phyloP scores from a whole-genome alignment of 768 basidiomycete species.

The Collybia sp. region DNA sequence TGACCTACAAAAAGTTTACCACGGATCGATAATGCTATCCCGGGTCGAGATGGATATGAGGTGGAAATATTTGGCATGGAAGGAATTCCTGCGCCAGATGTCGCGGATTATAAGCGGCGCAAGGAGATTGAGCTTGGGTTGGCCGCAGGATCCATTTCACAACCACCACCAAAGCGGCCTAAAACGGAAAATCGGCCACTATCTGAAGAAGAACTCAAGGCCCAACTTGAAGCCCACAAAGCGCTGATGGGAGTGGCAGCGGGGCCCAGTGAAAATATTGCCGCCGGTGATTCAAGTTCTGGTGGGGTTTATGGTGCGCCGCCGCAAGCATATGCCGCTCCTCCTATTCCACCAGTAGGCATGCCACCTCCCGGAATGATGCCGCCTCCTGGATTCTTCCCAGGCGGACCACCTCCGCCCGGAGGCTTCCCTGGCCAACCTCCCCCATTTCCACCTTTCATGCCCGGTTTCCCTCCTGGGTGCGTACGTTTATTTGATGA shows the following conservation, averaged over 20 bases:
- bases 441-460: slow-evolving; percentile 52
- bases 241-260: slow-evolving; percentile 78
- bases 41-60: slow-evolving; percentile 95
- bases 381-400: slow-evolving; percentile 34
- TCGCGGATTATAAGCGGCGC: slow-evolving; percentile 92
- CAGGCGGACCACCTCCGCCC: slow-evolving; percentile 35
- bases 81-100: slow-evolving; percentile 90
- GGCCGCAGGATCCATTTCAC: slow-evolving; percentile 74
- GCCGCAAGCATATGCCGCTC: slow-evolving; percentile 63
- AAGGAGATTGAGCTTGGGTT: slow-evolving; percentile 94
- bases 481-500: slow-evolving; percentile 21
- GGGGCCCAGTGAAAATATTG: slow-evolving; percentile 24
- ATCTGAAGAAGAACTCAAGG: slow-evolving; percentile 78
- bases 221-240: slow-evolving; percentile 86
- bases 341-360: slow-evolving; percentile 32
- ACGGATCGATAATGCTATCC: slow-evolving; percentile 95
- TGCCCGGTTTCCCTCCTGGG: slow-evolving; percentile 54
- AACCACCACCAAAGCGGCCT: slow-evolving; percentile 76
- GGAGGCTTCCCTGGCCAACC: slow-evolving; percentile 38
- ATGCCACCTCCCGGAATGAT: slow-evolving; percentile 26
- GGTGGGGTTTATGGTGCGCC: slow-evolving; percentile 70
- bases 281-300: slow-evolving; percentile 35
- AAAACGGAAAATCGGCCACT: slow-evolving; percentile 75
- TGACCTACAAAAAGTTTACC: slow-evolving; percentile 40
- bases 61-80: slow-evolving; percentile 99